phyloP scores from a whole-genome alignment of 2,329 filamentous ascomycete species.

The Exophiala dermatitidis region DNA sequence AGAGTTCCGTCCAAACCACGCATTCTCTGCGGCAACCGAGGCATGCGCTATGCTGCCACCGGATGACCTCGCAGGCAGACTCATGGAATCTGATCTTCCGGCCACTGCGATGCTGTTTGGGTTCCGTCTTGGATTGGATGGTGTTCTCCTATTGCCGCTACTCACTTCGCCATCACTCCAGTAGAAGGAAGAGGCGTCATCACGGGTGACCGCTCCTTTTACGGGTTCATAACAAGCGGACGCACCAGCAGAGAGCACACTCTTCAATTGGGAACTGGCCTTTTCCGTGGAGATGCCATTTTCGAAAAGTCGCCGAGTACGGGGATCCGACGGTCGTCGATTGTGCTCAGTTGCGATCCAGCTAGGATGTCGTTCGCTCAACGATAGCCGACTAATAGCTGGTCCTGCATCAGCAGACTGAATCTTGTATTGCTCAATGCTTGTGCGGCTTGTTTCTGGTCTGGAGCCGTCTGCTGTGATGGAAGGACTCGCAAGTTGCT shows the following conservation, averaged over 20 bases:
- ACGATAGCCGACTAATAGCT: neutral
- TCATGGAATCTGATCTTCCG: conserved; percentile 21
- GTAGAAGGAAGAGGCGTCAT: conserved; percentile 23
- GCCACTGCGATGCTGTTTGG: conserved; percentile 25
- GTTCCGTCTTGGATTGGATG: conserved; percentile 6
- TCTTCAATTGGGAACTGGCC: conserved; percentile 6
- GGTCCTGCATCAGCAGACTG: conserved; percentile 3
- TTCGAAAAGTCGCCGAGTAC: conserved; percentile 23
- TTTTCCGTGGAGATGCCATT: neutral
- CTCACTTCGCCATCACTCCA: conserved; percentile 16
- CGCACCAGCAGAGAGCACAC: neutral
- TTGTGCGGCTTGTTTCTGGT: conserved; percentile 16
- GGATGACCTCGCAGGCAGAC: conserved; percentile 11
- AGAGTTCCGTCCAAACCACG: conserved; percentile 14
- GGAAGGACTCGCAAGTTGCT: conserved; percentile 25
- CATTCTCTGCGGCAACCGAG: conserved; percentile 10
- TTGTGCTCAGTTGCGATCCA: conserved; percentile 19
- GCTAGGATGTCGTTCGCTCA: neutral
- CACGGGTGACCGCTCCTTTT: neutral
- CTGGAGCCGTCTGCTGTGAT: conserved; percentile 8
- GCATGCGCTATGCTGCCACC: conserved; percentile 4
- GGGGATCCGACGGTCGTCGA: conserved; percentile 23
- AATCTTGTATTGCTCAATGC: neutral
- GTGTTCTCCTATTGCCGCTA: neutral
- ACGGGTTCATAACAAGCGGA: neutral